Evolutionary conservation across 352 stramenopile species (phyloP), one percentile per base, ranked within the genome.

Genomic region (Phytophthora citrophthora): DNA sequence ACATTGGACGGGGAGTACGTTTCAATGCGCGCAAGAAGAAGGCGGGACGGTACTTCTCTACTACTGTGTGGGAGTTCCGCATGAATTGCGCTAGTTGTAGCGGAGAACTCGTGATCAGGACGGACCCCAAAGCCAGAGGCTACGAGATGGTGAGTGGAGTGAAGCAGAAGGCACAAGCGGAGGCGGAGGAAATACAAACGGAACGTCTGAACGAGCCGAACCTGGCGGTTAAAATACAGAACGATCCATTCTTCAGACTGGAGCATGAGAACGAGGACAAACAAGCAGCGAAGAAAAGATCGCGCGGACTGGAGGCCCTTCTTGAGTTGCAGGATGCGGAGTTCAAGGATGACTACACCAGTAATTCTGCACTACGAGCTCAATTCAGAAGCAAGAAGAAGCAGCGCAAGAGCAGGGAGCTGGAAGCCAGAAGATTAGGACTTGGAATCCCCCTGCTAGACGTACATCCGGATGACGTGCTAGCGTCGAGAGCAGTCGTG

Each of bases 1-100:
- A 90, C 64, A 93, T 95, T 60, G 86, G 81, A 11, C 77, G 82
- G 43, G 89, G 89, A 56, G 98, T 98, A 48, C 85, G 97, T 39
- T 99, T 98, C 80, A 99, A 99, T 75, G 97, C 97, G 0, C 83
- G 93, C 44, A 99, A 99, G 77, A 88, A 89, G 20, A 72, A 91
- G 15, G 90, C 89, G 3, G 95, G 89, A 16, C 89, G 81, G 63
- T 95, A 97, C 68, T 98, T 99, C 69, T 91, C 91, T 29, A 96
- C 93, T 10, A 88, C 84, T 0, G 82, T 99, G 34, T 99, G 92
- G 71, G 91, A 98, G 74, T 99, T 99, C 70, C 70, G 64, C 26
- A 95, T 99, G 70, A 93, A 81, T 57, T 99, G 97, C 76, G 80
- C 92, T 31, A 73, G 68, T 18, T 99, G 96, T 84, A 48, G 77